Percentiles rank a stretch among this genome's conserved stretches.
Evolutionary conservation across 2,329 filamentous ascomycete genomes (phyloP).

Genomic region (Nothophaeocryptopus gaeumannii): DNA sequence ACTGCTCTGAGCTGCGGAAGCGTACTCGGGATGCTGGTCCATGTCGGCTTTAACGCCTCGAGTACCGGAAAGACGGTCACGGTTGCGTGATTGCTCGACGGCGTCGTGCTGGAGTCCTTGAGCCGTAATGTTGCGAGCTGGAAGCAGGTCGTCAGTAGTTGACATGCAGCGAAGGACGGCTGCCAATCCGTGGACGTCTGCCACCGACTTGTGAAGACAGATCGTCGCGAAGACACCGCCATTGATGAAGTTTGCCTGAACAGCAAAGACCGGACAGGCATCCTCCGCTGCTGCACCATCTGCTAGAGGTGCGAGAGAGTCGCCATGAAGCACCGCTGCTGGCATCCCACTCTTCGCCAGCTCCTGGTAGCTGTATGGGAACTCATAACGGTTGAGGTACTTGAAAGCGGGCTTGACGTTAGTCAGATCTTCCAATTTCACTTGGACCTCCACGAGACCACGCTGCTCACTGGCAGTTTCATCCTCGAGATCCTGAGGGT

Average conservation of each 20-base stretch:
- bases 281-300: constrained; percentile 11
- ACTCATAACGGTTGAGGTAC: constrained; percentile 6
- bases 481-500: background rate
- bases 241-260: constrained; percentile 24
- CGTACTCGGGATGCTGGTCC: constrained; percentile 8
- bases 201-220: constrained; percentile 23
- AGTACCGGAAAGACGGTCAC: constrained; percentile 17
- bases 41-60: constrained; percentile 11
- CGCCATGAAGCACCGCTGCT: constrained; percentile 11
- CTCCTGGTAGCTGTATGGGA: constrained; percentile 7
- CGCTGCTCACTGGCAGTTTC: constrained; percentile 5
- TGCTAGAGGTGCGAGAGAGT: constrained; percentile 16
- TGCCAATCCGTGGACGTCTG: constrained; percentile 19
- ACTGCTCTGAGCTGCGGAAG: background rate
- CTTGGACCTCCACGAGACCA: constrained; percentile 16
- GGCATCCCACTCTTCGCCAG: constrained; percentile 13
- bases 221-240: constrained; percentile 24
- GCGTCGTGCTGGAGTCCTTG: constrained; percentile 14
- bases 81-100: constrained; percentile 9
- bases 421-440: constrained; percentile 14
- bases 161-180: constrained; percentile 22
- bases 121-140: background rate
- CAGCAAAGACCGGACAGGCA: constrained; percentile 19
- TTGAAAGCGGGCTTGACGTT: constrained; percentile 16
- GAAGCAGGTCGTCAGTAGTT: constrained; percentile 8